These are phyloP conservation scores for Hydnum rufescens DNA, from an alignment of 768 basidiomycete species.

Conservation along the genomic window DNA sequence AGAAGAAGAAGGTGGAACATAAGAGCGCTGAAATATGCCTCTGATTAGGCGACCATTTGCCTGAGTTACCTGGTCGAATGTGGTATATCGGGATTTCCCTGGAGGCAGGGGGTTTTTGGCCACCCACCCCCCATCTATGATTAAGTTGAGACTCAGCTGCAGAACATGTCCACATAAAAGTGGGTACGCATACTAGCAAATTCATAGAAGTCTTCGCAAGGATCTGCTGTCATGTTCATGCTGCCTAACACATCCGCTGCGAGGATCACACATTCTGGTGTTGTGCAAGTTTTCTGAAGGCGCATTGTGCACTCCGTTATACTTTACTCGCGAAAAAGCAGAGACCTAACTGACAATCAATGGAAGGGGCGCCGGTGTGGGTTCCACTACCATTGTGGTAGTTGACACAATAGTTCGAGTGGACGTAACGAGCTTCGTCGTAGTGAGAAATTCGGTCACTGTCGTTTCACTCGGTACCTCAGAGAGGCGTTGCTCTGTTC, in stretches of 20 bases:
- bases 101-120: constrained; percentile 67
- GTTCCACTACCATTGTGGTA: constrained; percentile 3
- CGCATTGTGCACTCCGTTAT: too few relatives aligned
- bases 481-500: constrained; percentile 53
- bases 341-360: background rate
- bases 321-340: too few relatives aligned
- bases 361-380: background rate
- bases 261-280: constrained; percentile 59
- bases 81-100: constrained; percentile 53
- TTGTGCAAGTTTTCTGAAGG: constrained; percentile 45
- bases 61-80: constrained; percentile 50
- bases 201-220: constrained; percentile 89
- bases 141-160: background rate
- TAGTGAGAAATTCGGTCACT: constrained; percentile 12
- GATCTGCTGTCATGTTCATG: constrained; percentile 66
- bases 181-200: constrained; percentile 54
- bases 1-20: constrained; percentile 12
- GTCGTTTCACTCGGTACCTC: constrained; percentile 23
- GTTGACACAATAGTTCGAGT: constrained; percentile 16
- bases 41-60: constrained; percentile 64
- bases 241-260: constrained; percentile 66
- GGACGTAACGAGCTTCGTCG: constrained; percentile 14
- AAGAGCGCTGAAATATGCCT: constrained; percentile 17
- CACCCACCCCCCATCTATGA: constrained; percentile 77
- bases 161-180: background rate